A percentile compares a stretch with the other conserved stretches of the same genome.
phyloP scores from a whole-genome alignment of 1,284 basidiomycete genomes.

The Ceratobasidium sp. region DNA sequence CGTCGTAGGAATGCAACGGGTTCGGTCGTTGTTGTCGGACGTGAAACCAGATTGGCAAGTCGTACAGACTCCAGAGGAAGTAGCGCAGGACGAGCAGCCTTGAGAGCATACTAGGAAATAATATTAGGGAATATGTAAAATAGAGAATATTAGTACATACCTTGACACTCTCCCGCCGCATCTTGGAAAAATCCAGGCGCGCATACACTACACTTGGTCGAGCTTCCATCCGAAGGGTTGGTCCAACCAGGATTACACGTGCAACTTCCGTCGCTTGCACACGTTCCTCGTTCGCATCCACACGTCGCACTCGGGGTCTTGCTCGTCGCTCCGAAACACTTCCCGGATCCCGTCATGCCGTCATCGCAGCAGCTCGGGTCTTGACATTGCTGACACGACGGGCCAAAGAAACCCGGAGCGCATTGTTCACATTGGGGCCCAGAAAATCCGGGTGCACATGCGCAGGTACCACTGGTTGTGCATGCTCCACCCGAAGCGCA shows the following conservation, averaged over 20 bases:
- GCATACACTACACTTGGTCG: slow-evolving; percentile 69
- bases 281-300: slow-evolving; percentile 78
- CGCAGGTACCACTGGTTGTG: slow-evolving; percentile 65
- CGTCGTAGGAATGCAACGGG: slow-evolving; percentile 64
- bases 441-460: slow-evolving; percentile 72
- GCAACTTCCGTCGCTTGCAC: slow-evolving; percentile 69
- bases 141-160: slow-evolving; percentile 50
- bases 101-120: slow-evolving; percentile 63
- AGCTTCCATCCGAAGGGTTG: slow-evolving; percentile 65
- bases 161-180: slow-evolving; percentile 71
- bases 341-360: slow-evolving; percentile 74
- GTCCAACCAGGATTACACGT: slow-evolving; percentile 79
- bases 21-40: slow-evolving; percentile 67
- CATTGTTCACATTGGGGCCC: slow-evolving; percentile 80
- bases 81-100: slow-evolving; percentile 72
- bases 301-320: slow-evolving; percentile 66
- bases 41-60: slow-evolving; percentile 73
- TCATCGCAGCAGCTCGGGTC: slow-evolving; percentile 74
- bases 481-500: slow-evolving; percentile 76
- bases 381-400: slow-evolving; percentile 57
- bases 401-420: slow-evolving; percentile 71
- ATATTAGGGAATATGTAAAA: neutral
- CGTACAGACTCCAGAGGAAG: slow-evolving; percentile 69
- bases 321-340: slow-evolving; percentile 62
- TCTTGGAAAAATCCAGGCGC: slow-evolving; percentile 74